Evolutionary conservation across 257 asterid genomes (phyloP), one percentile per base, ranked within the genome.

Genomic region (Rehmannia glutinosa): DNA sequence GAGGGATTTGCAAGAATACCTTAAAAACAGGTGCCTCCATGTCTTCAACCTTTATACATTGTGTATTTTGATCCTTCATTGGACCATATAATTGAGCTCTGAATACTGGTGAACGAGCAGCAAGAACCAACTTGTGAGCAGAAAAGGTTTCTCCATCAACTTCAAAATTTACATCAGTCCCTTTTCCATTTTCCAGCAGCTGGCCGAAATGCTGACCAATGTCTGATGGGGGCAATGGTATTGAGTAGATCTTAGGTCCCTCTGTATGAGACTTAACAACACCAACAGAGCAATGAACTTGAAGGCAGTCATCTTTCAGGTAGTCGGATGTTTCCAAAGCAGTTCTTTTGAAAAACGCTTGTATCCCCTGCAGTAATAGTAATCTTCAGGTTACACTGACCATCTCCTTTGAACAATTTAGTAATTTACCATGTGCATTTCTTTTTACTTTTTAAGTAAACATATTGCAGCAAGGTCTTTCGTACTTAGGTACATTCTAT

Each of bases 11-110:
- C 3, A 60, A 13, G 6, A 25, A 9, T 8, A 90, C 99, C 99
- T 93, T 86, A 77, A 93, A 93, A 71, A 93, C 91, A 21, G 95
- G 90, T 38, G 96, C 76, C 75, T 90, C 94, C 73, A 93, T 83
- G 75, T 90, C 97, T 76, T 90, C 96, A 58, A 93, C 69, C 65
- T 66, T 81, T 66, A 90, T 88, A 60, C 77, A 68, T 69, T 81
- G 78, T 12, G 91, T 80, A 64, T 86, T 77, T 52, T 88, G 94
- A 77, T 86, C 96, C 83, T 86, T 93, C 99, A 90, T 90, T 62
- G 97, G 97, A 56, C 99, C 99, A 81, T 75, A 90, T 20, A 93
- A 83, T 69, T 90, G 99, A 70, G 95, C 99, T 75, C 94, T 82
- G 70, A 93, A 90, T 52, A 90, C 97, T 5, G 99, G 97, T 42